A percentile compares a stretch with the other conserved stretches of the same genome.
Conservation (phyloP, 2,329 filamentous ascomycete genomes). For the Stromatinia cepivora region DNA sequence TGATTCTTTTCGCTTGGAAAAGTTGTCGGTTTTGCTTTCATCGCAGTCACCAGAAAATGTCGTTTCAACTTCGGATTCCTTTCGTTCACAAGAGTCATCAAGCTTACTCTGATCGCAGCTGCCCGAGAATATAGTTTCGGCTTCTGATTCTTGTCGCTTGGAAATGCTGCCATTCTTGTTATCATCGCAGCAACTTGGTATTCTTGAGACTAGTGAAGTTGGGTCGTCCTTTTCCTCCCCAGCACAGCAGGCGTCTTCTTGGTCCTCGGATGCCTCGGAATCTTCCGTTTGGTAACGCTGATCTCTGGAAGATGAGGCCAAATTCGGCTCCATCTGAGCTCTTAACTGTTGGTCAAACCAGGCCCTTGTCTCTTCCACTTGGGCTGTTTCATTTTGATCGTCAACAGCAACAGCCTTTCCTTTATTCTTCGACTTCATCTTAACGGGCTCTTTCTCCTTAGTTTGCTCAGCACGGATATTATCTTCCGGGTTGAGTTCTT, state of each 20-base stretch:
- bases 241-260: neutral
- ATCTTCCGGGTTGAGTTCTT: neutral
- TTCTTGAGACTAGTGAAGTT: neutral
- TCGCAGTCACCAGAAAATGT: neutral
- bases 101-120: constrained; percentile 13
- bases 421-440: neutral
- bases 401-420: neutral
- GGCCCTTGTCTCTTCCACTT: constrained; percentile 3
- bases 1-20: neutral
- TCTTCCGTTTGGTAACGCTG: neutral
- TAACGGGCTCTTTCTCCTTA: neutral
- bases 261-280: neutral
- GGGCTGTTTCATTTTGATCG: neutral
- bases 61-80: neutral
- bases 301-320: neutral
- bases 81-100: neutral
- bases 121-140: constrained; percentile 7
- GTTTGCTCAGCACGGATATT: neutral
- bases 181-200: constrained; percentile 22
- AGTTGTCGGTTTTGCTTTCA: neutral
- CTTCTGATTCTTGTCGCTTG: constrained; percentile 10
- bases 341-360: constrained; percentile 10
- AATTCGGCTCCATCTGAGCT: neutral
- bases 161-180: neutral
- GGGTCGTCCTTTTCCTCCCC: neutral